Percentiles rank a stretch among this genome's conserved stretches.
phyloP scores from a whole-genome alignment of 768 basidiomycete species.

The Xerocomellus intermedius region DNA sequence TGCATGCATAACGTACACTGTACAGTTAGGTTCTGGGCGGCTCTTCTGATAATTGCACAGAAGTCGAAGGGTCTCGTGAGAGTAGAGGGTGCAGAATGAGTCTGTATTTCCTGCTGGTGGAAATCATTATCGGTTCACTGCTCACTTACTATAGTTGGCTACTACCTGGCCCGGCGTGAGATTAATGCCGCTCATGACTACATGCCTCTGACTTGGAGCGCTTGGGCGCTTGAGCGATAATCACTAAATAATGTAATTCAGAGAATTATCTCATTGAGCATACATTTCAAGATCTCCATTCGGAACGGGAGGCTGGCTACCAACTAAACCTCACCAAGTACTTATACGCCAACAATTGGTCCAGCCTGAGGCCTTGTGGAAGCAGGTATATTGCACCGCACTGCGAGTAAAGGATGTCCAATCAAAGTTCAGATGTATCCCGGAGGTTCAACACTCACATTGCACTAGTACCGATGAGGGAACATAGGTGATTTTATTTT shows the following conservation, averaged over 20 bases:
- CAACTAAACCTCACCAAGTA: not conserved
- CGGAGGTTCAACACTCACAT: constrained; percentile 5
- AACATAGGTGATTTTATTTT: not conserved
- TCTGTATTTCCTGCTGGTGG: not conserved
- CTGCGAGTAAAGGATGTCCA: not conserved
- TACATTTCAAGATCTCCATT: not conserved
- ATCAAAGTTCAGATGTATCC: not conserved
- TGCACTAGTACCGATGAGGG: not conserved
- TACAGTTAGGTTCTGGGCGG: constrained; percentile 7
- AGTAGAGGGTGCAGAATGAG: not conserved
- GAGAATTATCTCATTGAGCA: not conserved
- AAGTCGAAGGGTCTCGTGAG: constrained; percentile 9
- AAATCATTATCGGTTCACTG: not conserved
- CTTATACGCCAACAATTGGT: not conserved
- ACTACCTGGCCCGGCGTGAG: not conserved
- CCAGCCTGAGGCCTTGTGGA: not conserved
- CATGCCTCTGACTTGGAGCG: not conserved
- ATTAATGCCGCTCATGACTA: not conserved
- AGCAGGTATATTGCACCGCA: not conserved
- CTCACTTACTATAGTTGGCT: constrained; percentile 2
- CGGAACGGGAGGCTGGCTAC: not conserved
- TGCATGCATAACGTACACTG: constrained; percentile 19
- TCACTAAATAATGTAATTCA: not conserved
- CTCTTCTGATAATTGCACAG: constrained; percentile 1
- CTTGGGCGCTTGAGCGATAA: not conserved